phyloP scores from a whole-genome alignment of 208 protist genomes.

The Porcisia deanei region DNA sequence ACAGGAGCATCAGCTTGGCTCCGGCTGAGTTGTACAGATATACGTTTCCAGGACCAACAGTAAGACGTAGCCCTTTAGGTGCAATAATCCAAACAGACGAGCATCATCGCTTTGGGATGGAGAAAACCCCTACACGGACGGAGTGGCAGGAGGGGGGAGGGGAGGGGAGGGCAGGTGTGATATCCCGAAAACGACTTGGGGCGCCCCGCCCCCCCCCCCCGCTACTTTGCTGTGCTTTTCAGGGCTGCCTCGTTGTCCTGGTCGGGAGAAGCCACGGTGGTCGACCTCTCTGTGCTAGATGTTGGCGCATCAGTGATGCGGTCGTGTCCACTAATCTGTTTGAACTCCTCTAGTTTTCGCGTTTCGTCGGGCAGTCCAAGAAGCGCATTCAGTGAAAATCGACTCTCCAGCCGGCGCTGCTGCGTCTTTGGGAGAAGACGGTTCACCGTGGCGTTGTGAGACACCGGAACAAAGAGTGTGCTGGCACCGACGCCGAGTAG shows the following conservation, averaged over 20 bases:
- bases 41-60: too few relatives aligned
- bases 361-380: constrained; percentile 86
- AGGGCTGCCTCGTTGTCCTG: background rate
- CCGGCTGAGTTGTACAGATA: too few relatives aligned
- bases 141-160: too few relatives aligned
- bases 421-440: constrained; percentile 80
- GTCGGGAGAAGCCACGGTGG: background rate
- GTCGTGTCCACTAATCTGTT: constrained; percentile 57
- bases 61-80: too few relatives aligned
- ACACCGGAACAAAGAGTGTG: constrained; percentile 75
- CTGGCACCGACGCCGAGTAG: constrained; percentile 83
- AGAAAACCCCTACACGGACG: too few relatives aligned
- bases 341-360: constrained; percentile 76
- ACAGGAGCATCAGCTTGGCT: too few relatives aligned
- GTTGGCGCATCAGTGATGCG: constrained; percentile 27
- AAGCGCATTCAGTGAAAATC: constrained; percentile 77
- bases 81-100: too few relatives aligned
- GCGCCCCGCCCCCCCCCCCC: too few relatives aligned
- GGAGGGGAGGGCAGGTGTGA: too few relatives aligned
- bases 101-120: too few relatives aligned
- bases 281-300: background rate
- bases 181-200: too few relatives aligned
- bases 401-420: constrained; percentile 74
- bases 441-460: constrained; percentile 87
- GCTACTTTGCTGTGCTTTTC: background rate